phyloP scores from a whole-genome alignment of 2,329 filamentous ascomycete species.

The Xylaria polymorpha region DNA sequence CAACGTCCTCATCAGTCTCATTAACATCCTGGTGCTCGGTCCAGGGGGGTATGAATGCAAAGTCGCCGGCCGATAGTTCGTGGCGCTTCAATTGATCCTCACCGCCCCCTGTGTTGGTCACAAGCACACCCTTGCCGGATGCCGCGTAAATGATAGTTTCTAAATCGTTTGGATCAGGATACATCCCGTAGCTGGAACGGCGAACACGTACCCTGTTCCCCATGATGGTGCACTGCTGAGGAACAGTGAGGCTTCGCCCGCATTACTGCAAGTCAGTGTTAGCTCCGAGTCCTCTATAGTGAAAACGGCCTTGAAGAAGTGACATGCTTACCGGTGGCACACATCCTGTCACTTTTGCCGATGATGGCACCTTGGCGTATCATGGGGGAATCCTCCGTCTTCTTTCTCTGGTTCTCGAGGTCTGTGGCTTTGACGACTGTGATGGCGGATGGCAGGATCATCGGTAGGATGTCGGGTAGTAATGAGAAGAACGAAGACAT shows the following conservation, averaged over 20 bases:
- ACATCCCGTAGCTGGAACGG: background rate
- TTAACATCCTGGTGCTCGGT: slow-evolving; percentile 78
- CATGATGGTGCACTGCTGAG: slow-evolving; percentile 75
- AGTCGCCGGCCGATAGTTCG: slow-evolving; percentile 71
- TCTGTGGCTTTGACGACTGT: slow-evolving; percentile 63
- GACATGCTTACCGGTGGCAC: slow-evolving; percentile 67
- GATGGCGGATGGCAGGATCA: slow-evolving; percentile 69
- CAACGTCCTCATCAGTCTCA: slow-evolving; percentile 67
- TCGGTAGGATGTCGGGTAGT: slow-evolving; percentile 68
- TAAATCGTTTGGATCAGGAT: slow-evolving; percentile 45
- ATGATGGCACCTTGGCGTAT: slow-evolving; percentile 67
- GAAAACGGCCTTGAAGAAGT: slow-evolving; percentile 1
- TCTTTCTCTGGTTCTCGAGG: slow-evolving; percentile 55
- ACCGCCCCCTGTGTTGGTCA: slow-evolving; percentile 68
- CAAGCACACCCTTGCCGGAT: slow-evolving; percentile 69
- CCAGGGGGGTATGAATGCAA: slow-evolving; percentile 76
- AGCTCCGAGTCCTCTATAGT: slow-evolving; percentile 16
- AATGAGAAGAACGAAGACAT: slow-evolving; percentile 67
- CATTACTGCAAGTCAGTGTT: slow-evolving; percentile 61
- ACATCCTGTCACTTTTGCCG: slow-evolving; percentile 72
- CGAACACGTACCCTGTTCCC: slow-evolving; percentile 67
- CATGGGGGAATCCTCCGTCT: slow-evolving; percentile 48
- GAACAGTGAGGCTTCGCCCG: slow-evolving; percentile 71
- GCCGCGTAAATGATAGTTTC: slow-evolving; percentile 76
- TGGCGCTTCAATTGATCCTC: slow-evolving; percentile 64